A percentile compares a stretch with the other conserved stretches of the same genome.
These are phyloP conservation scores for Pisolithus tinctorius DNA, from an alignment of 768 basidiomycete species.

Conservation along the genomic window DNA sequence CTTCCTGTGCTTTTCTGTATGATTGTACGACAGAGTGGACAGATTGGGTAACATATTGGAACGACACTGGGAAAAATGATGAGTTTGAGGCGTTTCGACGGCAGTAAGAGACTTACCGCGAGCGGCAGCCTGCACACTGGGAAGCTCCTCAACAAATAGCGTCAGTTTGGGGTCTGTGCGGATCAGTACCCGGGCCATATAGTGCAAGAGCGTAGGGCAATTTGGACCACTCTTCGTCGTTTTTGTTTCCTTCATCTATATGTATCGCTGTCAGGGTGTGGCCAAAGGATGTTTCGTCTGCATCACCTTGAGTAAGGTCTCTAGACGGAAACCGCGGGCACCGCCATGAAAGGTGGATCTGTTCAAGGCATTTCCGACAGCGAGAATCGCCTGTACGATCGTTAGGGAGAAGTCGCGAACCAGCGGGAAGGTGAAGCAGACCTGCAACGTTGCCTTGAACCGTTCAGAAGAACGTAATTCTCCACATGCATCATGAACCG, in stretches of 20 bases:
- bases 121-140: constrained; percentile 77
- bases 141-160: constrained; percentile 73
- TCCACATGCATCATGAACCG: constrained; percentile 59
- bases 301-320: constrained; percentile 71
- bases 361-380: constrained; percentile 80
- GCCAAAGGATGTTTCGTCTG: background rate
- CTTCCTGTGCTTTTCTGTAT: constrained; percentile 47
- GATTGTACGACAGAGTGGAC: constrained; percentile 55
- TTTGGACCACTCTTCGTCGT: constrained; percentile 58
- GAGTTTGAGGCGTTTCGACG: background rate
- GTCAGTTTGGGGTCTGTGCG: constrained; percentile 59
- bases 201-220: constrained; percentile 89
- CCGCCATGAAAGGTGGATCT: constrained; percentile 76
- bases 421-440: constrained; percentile 19
- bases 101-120: constrained; percentile 41
- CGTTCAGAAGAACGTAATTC: constrained; percentile 59
- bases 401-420: background rate
- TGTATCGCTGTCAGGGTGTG: background rate
- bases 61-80: constrained; percentile 50
- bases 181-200: constrained; percentile 69
- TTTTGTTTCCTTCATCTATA: constrained; percentile 77
- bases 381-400: constrained; percentile 51
- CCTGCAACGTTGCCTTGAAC: constrained; percentile 69
- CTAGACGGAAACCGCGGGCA: constrained; percentile 80
- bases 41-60: constrained; percentile 53